Percentiles rank a stretch among this genome's conserved stretches.
Conservation (phyloP, 2,329 filamentous ascomycete genomes). For the Aspergillus candidus region DNA sequence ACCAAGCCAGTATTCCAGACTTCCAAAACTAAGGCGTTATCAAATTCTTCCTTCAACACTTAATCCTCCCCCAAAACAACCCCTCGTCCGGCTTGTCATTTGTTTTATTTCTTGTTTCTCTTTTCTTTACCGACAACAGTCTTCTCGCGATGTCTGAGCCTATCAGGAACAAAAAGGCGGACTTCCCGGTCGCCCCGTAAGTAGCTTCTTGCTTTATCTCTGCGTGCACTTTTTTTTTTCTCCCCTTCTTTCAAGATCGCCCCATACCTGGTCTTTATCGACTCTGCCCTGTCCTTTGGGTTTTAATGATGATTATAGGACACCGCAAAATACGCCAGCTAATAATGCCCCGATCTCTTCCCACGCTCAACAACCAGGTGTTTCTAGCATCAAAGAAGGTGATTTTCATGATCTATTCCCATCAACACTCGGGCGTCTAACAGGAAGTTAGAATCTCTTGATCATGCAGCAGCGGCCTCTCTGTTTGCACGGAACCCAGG, state of each 20-base stretch:
- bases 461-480: constrained; percentile 77
- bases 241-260: constrained; percentile 1
- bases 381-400: constrained; percentile 98
- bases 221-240: neutral
- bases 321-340: constrained; percentile 95
- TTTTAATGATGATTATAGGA: constrained; percentile 53
- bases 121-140: constrained; percentile 7
- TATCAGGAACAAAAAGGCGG: constrained; percentile 61
- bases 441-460: constrained; percentile 68
- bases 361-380: constrained; percentile 88
- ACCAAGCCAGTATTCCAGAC: constrained; percentile 33
- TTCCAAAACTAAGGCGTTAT: constrained; percentile 30
- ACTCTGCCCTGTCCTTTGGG: constrained; percentile 16
- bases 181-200: constrained; percentile 59
- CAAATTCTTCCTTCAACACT: constrained; percentile 33
- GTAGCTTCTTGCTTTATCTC: constrained; percentile 27
- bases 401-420: constrained; percentile 32
- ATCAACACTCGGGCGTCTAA: constrained; percentile 9
- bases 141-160: constrained; percentile 55
- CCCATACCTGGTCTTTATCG: neutral
- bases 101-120: constrained; percentile 8
- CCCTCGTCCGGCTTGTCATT: constrained; percentile 15
- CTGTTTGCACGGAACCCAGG: constrained; percentile 94
- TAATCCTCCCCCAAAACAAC: constrained; percentile 18
- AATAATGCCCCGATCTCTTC: constrained; percentile 96